Base-by-base conservation (phyloP, 306 rosid genomes). In the Begonia masoniana region DNA sequence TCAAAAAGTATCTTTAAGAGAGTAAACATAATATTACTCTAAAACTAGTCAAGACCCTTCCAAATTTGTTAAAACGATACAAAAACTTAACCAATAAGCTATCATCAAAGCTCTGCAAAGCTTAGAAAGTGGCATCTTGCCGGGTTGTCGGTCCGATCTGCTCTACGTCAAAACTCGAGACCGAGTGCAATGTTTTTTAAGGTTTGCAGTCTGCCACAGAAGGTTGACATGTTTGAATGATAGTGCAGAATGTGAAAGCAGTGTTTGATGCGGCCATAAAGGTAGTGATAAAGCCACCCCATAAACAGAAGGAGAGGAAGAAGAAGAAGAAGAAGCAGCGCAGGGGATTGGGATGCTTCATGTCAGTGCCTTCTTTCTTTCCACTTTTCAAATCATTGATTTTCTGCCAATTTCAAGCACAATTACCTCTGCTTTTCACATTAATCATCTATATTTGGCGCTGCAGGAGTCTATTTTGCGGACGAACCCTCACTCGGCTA, bases 201-300 rank as follows among this genome's bases (percentile, higher is more conserved):
- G 39, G 39, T 31, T 31, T 31, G 39, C 39, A 31, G 39, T n/a
- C 31, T 60, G 56, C 50, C 17, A 36, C 35, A 42, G 42, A 15
- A 36, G 50, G 43, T 15, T 7, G 21, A 4, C 4, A 12, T 49
- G 52, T 49, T 14, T 11, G 49, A 31, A 47, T n/a, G 50, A 2
- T 0, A 50, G 56, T 70, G 79, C 84, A 91, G 99, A 91, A 91
- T 64, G 99, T 91, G 65, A 91, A 91, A 78, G 71, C 76, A 13
- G 88, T 77, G 43, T 91, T 91, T 52, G 99, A 91, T 57, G 94
- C 96, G 26, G 99, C 96, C 7, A 86, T 91, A 64, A 81, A 63
- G 71, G 78, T 86, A 68, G 96, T 91, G 21, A 83, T 91, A 79
- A 86, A 83, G 66, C 99, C 96, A 48, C 82, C 84, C 41, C 92